A percentile compares a stretch with the other conserved stretches of the same genome.
phyloP scores from a whole-genome alignment of 139 green algal genomes.

The Yamagishiella unicocca region DNA sequence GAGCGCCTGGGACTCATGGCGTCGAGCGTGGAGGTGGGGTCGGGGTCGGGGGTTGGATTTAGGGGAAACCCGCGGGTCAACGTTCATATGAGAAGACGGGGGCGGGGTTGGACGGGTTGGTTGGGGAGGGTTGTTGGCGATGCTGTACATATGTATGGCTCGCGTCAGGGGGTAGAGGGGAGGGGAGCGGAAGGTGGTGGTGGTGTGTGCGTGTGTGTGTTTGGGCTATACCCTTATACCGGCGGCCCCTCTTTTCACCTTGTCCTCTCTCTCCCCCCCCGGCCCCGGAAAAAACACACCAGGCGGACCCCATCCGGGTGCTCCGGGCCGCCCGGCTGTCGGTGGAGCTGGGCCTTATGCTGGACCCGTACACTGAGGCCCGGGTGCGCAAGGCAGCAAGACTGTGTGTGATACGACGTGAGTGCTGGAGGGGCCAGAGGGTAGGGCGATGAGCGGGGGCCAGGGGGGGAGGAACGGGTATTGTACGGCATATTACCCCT shows the following conservation, averaged over 20 bases:
- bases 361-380: constrained; percentile 37
- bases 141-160: too few species aligned
- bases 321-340: constrained; percentile 80
- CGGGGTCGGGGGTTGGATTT: neutral
- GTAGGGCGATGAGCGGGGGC: neutral
- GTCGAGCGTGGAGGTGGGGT: constrained; percentile 13
- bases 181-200: neutral
- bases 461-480: neutral
- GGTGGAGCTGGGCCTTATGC: constrained; percentile 21
- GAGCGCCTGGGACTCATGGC: neutral
- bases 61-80: too few species aligned
- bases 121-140: neutral
- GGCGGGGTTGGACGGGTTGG: neutral
- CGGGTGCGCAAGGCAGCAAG: neutral
- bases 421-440: neutral
- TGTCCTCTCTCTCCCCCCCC: neutral
- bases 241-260: too few species aligned
- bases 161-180: neutral
- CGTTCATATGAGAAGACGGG: neutral
- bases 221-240: too few species aligned
- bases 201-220: too few species aligned
- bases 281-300: neutral
- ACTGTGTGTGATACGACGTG: constrained; percentile 3
- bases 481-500: neutral
- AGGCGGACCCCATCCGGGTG: constrained; percentile 88